Percentiles rank a stretch among this genome's conserved stretches.
Evolutionary conservation across 176 grass and related monocot genomes (phyloP).

Genomic region (Triticum monococcum): DNA sequence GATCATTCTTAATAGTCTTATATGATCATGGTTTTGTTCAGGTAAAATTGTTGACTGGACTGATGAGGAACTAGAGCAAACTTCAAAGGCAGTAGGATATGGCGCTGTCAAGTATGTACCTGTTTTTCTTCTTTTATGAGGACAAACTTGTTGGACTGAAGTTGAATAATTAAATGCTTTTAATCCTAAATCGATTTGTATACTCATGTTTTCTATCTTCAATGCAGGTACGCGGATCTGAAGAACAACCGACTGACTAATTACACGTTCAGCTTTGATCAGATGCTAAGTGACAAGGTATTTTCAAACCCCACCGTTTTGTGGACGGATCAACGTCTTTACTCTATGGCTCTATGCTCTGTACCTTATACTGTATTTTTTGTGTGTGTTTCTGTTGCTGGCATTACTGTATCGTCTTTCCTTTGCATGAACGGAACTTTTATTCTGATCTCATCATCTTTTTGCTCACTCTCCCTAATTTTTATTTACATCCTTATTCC

Average conservation of each 20-base stretch:
- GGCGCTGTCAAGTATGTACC: conserved; percentile 84
- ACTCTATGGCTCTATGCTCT: not conserved
- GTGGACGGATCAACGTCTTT: not conserved
- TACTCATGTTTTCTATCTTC: conserved; percentile 16
- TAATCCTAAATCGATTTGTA: not conserved
- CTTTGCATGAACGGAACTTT: conserved; percentile 9
- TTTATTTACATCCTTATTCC: conserved; percentile 22
- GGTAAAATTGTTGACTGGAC: conserved; percentile 83
- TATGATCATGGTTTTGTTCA: conserved; percentile 36
- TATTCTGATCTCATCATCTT: not conserved
- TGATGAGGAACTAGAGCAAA: conserved; percentile 81
- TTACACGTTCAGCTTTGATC: conserved; percentile 96
- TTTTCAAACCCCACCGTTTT: not conserved
- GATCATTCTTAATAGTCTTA: conserved; percentile 10
- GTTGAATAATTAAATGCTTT: not conserved
- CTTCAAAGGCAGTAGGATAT: conserved; percentile 96
- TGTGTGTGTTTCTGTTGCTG: not conserved
- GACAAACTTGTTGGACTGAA: conserved; percentile 16
- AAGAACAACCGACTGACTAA: conserved; percentile 96
- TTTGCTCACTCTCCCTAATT: not conserved
- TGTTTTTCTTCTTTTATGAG: not conserved
- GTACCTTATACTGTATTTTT: not conserved
- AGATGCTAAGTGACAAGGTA: conserved; percentile 98
- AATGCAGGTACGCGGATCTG: conserved; percentile 89
- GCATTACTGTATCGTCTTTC: not conserved